Conservation (phyloP, 2,329 filamentous ascomycete species). For the Trichoderma arundinaceum region DNA sequence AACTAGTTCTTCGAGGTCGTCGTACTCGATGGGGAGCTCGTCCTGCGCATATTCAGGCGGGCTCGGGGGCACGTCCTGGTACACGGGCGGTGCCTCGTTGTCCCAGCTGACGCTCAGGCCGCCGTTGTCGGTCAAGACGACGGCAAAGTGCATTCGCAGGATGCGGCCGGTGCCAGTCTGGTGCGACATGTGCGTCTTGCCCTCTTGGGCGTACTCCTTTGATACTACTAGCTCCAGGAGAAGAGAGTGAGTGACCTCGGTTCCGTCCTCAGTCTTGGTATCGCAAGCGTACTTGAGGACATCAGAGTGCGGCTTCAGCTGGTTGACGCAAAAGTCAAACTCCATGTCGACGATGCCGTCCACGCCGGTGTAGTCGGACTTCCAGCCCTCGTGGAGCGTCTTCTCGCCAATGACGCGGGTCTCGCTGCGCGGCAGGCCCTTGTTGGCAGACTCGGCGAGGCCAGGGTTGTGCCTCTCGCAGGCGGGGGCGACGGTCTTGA, state of each 20-base stretch:
- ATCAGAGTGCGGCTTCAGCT: slow-evolving; percentile 53
- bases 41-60: slow-evolving; percentile 70
- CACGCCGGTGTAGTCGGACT: slow-evolving; percentile 63
- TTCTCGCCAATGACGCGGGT: slow-evolving; percentile 78
- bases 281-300: slow-evolving; percentile 74
- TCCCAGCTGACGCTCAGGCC: slow-evolving; percentile 96
- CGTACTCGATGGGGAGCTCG: slow-evolving; percentile 47
- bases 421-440: slow-evolving; percentile 76
- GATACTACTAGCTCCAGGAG: slow-evolving; percentile 93
- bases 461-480: slow-evolving; percentile 74
- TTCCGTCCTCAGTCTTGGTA: slow-evolving; percentile 73
- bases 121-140: slow-evolving; percentile 79
- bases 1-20: slow-evolving; percentile 46
- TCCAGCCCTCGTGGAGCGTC: slow-evolving; percentile 88
- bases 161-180: slow-evolving; percentile 91
- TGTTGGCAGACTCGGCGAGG: slow-evolving; percentile 53
- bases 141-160: slow-evolving; percentile 87
- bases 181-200: slow-evolving; percentile 70
- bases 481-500: slow-evolving; percentile 77
- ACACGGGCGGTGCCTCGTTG: slow-evolving; percentile 91
- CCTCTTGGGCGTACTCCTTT: slow-evolving; percentile 82
- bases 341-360: slow-evolving; percentile 58
- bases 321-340: slow-evolving; percentile 64
- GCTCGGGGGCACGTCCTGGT: slow-evolving; percentile 88
- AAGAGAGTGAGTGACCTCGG: slow-evolving; percentile 81